phyloP scores from a whole-genome alignment of 2,329 filamentous ascomycete species.

The Apiospora rasikravindrae region DNA sequence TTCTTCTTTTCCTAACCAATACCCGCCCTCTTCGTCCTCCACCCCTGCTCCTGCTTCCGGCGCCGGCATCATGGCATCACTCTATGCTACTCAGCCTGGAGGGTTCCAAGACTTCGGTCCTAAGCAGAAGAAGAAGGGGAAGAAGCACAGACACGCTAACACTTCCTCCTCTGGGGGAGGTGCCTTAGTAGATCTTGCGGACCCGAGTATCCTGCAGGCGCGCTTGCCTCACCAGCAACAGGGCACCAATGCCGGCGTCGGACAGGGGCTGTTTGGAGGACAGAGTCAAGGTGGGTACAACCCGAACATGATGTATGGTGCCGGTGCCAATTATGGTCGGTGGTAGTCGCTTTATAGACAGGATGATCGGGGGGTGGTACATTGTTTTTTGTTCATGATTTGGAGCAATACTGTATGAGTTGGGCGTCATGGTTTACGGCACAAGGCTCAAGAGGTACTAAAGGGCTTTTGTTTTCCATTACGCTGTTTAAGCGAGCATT shows the following conservation, averaged over 20 bases:
- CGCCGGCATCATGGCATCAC: slow-evolving; percentile 87
- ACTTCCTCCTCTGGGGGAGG: slow-evolving; percentile 99
- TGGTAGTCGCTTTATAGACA: slow-evolving; percentile 56
- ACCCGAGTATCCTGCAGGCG: slow-evolving; percentile 99
- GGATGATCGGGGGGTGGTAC: slow-evolving; percentile 26
- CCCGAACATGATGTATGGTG: slow-evolving; percentile 77
- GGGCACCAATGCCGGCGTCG: slow-evolving; percentile 76
- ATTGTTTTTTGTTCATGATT: slow-evolving; percentile 25
- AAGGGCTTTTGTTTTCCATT: slow-evolving; percentile 40
- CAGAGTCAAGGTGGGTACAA: slow-evolving; percentile 96
- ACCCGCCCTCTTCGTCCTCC: slow-evolving; percentile 80
- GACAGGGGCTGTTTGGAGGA: slow-evolving; percentile 86
- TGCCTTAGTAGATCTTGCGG: slow-evolving; percentile 99
- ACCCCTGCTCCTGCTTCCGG: slow-evolving; percentile 89
- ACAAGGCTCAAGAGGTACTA: slow-evolving; percentile 34
- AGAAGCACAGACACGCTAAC: slow-evolving; percentile 99
- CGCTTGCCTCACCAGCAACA: slow-evolving; percentile 90
- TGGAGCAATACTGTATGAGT: slow-evolving; percentile 34
- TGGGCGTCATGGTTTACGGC: slow-evolving; percentile 36
- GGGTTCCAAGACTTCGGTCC: slow-evolving; percentile 89
- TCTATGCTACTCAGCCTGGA: slow-evolving; percentile 86
- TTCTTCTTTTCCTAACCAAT: slow-evolving; percentile 89
- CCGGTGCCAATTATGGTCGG: slow-evolving; percentile 67
- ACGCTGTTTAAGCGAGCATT: slow-evolving; percentile 54
- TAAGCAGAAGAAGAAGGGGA: slow-evolving; percentile 99